These are phyloP conservation scores for Clarireedia sp. DNA, from an alignment of 2,329 filamentous ascomycete genomes.

Conservation along the genomic window DNA sequence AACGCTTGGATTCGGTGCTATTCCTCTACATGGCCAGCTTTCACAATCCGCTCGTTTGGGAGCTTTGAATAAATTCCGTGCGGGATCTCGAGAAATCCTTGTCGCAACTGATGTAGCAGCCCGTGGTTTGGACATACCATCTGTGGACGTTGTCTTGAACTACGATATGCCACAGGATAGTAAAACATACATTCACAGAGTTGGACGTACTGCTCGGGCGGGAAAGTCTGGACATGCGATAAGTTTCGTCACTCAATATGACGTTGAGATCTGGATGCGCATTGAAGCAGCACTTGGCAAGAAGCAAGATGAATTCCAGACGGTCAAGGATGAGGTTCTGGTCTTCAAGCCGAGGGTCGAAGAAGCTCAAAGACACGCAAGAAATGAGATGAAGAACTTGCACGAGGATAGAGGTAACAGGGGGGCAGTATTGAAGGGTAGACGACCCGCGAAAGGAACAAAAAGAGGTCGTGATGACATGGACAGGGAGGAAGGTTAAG, in stretches of 20 bases:
- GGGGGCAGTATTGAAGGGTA: constrained; percentile 40
- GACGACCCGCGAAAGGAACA: constrained; percentile 37
- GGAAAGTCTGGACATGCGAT: constrained; percentile 78
- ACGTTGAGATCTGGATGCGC: constrained; percentile 69
- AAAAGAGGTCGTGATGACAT: constrained; percentile 44
- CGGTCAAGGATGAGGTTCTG: constrained; percentile 77
- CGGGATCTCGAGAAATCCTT: constrained; percentile 73
- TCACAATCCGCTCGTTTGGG: constrained; percentile 81
- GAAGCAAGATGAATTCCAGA: constrained; percentile 61
- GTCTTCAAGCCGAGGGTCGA: constrained; percentile 69
- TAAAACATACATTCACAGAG: constrained; percentile 86
- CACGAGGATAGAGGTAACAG: constrained; percentile 56
- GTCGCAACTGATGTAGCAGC: constrained; percentile 93
- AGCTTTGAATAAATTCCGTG: constrained; percentile 82
- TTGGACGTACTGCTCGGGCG: constrained; percentile 80
- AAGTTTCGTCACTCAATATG: constrained; percentile 79
- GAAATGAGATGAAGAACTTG: constrained; percentile 72
- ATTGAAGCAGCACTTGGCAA: constrained; percentile 79
- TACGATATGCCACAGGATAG: constrained; percentile 76
- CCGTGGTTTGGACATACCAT: constrained; percentile 84
- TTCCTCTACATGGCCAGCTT: constrained; percentile 87
- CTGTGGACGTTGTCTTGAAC: constrained; percentile 83
- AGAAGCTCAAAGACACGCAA: constrained; percentile 74
- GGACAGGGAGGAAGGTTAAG: constrained; percentile 31
- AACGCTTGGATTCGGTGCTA: constrained; percentile 78